phyloP scores from a whole-genome alignment of 2,329 filamentous ascomycete species.

The Aspergillus aculeatus region DNA sequence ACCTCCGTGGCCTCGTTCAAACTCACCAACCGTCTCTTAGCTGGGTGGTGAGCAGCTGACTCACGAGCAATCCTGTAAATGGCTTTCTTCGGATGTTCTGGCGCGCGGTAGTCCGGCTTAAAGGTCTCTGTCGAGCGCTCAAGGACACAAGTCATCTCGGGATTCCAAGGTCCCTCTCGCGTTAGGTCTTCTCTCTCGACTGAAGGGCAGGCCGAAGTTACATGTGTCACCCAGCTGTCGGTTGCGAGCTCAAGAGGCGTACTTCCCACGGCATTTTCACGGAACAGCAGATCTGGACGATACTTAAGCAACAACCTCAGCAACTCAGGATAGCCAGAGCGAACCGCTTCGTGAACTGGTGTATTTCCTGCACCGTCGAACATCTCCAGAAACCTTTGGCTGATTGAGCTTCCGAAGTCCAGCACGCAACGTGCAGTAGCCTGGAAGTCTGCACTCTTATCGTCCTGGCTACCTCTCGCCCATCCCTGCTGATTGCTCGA shows the following conservation, averaged over 20 bases:
- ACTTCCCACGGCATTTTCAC: slow-evolving; percentile 73
- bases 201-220: slow-evolving; percentile 18
- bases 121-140: slow-evolving; percentile 9
- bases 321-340: slow-evolving; percentile 55
- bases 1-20: slow-evolving; percentile 63
- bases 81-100: slow-evolving; percentile 7
- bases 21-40: slow-evolving; percentile 55
- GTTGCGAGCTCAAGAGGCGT: slow-evolving; percentile 62
- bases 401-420: slow-evolving; percentile 54
- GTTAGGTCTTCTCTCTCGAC: not conserved
- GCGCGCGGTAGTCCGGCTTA: slow-evolving; percentile 1
- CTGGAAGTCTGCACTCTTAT: not conserved
- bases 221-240: slow-evolving; percentile 27
- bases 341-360: slow-evolving; percentile 40
- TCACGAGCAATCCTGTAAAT: slow-evolving; percentile 42
- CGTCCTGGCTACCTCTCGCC: not conserved
- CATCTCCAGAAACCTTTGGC: slow-evolving; percentile 43
- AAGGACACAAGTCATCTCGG: not conserved
- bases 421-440: slow-evolving; percentile 9
- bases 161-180: not conserved
- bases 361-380: slow-evolving; percentile 47
- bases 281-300: slow-evolving; percentile 60
- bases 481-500: not conserved
- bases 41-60: slow-evolving; percentile 20
- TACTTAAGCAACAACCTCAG: slow-evolving; percentile 53